Evolutionary conservation across 495 filamentous ascomycete genomes (phyloP).

Genomic region (Penicillium silybi): DNA sequence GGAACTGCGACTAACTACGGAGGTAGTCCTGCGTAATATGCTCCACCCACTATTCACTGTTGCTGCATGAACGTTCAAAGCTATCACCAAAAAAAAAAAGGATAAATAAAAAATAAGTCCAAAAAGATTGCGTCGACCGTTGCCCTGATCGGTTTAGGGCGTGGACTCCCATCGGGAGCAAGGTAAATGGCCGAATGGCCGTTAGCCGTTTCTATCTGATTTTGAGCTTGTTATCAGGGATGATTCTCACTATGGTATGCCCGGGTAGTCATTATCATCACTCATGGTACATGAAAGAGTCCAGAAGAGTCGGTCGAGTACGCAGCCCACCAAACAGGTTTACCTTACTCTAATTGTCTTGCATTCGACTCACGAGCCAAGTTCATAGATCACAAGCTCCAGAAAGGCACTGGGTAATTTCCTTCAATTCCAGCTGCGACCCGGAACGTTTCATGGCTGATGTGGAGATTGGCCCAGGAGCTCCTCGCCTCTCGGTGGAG

Average conservation of each 20-base stretch:
- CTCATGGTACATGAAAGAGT: not conserved
- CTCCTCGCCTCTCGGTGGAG: not conserved
- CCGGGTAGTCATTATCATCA: not conserved
- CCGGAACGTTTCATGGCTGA: slow-evolving; percentile 27
- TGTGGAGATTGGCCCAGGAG: slow-evolving; percentile 9
- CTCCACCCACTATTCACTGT: not conserved
- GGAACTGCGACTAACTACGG: not conserved
- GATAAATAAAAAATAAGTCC: too few relatives aligned
- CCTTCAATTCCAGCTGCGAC: slow-evolving; percentile 14
- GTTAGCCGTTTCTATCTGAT: not conserved
- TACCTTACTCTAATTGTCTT: not conserved
- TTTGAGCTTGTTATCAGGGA: not conserved
- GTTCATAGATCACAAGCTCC: not conserved
- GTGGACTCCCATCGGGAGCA: not conserved
- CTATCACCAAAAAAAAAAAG: too few relatives aligned
- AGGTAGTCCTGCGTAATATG: not conserved
- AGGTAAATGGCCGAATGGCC: not conserved
- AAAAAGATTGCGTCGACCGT: not conserved
- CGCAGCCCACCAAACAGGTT: not conserved
- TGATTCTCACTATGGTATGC: not conserved
- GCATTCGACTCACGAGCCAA: not conserved
- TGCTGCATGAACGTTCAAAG: not conserved
- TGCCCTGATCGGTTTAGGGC: not conserved
- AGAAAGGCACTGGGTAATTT: not conserved
- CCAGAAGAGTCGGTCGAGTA: not conserved